Percentiles rank a stretch among this genome's conserved stretches.
These are phyloP conservation scores for Lentinula aciculospora DNA, from an alignment of 768 basidiomycete genomes.

Conservation along the genomic window DNA sequence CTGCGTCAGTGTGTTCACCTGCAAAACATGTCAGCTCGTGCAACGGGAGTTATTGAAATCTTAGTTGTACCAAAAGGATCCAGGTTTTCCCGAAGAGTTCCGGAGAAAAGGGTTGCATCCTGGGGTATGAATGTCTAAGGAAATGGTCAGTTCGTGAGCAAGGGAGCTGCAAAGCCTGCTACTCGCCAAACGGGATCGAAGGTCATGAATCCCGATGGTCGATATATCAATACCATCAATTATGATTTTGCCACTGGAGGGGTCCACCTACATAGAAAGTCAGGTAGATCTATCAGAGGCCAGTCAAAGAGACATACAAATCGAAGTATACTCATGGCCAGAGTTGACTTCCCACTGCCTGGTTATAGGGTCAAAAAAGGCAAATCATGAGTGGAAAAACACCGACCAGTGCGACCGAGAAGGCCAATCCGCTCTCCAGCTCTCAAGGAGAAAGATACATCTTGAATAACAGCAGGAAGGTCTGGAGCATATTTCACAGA, in stretches of 20 bases:
- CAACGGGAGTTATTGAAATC: background rate
- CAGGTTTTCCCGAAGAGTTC: slow-evolving; percentile 51
- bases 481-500: slow-evolving; percentile 82
- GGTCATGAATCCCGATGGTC: slow-evolving; percentile 76
- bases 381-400: background rate
- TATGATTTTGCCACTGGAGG: slow-evolving; percentile 64
- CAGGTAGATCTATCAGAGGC: background rate
- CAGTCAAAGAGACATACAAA: slow-evolving; percentile 45
- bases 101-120: slow-evolving; percentile 57
- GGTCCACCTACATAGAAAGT: slow-evolving; percentile 51
- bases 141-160: background rate
- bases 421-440: slow-evolving; percentile 74
- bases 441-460: slow-evolving; percentile 66
- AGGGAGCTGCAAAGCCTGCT: slow-evolving; percentile 24
- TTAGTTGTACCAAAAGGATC: slow-evolving; percentile 42
- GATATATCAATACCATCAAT: slow-evolving; percentile 89
- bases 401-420: slow-evolving; percentile 66
- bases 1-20: slow-evolving; percentile 75
- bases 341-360: slow-evolving; percentile 76
- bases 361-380: slow-evolving; percentile 11
- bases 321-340: slow-evolving; percentile 82
- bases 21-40: background rate
- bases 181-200: slow-evolving; percentile 55
- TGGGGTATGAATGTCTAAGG: slow-evolving; percentile 74
- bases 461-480: slow-evolving; percentile 73